Evolutionary conservation across 768 basidiomycete species (phyloP).

Genomic region (Suillus subluteus): DNA sequence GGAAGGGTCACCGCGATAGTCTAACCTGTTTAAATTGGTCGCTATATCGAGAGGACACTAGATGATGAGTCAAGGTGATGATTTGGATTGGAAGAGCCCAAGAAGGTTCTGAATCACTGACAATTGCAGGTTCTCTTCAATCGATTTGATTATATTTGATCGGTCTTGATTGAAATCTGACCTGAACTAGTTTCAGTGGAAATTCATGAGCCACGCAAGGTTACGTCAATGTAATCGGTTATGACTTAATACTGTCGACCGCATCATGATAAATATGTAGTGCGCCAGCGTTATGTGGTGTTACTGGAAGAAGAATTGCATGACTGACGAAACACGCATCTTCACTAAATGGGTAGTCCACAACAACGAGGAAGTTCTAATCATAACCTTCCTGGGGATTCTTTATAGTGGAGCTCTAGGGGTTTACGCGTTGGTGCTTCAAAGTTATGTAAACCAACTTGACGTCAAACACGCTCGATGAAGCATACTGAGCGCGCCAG

Average conservation of each 20-base stretch:
- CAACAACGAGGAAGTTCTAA: neutral
- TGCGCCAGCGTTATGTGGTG: neutral
- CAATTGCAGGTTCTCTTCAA: neutral
- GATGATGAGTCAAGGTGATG: neutral
- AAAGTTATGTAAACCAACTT: neutral
- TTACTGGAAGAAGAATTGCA: neutral
- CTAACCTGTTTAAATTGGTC: neutral
- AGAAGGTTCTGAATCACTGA: neutral
- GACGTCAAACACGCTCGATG: neutral
- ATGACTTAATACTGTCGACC: neutral
- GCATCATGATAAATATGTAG: neutral
- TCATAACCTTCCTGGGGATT: neutral
- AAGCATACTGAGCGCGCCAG: neutral
- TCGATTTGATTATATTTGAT: neutral
- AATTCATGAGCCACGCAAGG: neutral
- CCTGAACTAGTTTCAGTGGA: constrained; percentile 1
- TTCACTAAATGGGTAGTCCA: neutral
- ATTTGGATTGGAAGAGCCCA: neutral
- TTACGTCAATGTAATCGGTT: neutral
- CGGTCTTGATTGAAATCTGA: constrained; percentile 7
- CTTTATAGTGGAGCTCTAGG: neutral
- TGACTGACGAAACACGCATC: constrained; percentile 1
- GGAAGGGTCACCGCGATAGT: neutral
- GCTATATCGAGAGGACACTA: neutral
- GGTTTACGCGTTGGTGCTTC: neutral